Conservation (phyloP, 2,329 filamentous ascomycete species). For the Hypoxylon sp. region DNA sequence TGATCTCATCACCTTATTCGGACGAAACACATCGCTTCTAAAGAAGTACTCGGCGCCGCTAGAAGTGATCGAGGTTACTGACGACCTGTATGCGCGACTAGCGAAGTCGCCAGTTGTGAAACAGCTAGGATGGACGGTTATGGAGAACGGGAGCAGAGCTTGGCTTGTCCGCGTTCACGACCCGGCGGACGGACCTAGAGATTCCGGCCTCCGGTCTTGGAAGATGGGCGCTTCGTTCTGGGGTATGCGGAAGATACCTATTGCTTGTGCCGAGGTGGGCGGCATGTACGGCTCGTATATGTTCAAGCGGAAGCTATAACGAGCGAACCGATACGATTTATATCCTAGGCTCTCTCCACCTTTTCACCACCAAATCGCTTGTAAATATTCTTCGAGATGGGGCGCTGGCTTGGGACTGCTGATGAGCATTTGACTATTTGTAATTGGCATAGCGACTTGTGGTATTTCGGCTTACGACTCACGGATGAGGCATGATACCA, state of each 20-base stretch:
- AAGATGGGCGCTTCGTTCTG: constrained; percentile 89
- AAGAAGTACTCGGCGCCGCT: constrained; percentile 75
- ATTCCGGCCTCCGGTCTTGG: constrained; percentile 76
- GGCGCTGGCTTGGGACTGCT: neutral
- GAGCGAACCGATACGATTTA: neutral
- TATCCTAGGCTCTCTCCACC: constrained; percentile 6
- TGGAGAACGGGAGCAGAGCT: constrained; percentile 76
- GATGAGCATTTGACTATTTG: constrained; percentile 10
- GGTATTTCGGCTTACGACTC: constrained; percentile 29
- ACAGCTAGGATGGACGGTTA: constrained; percentile 77
- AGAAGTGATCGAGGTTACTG: constrained; percentile 81
- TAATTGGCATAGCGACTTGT: constrained; percentile 37
- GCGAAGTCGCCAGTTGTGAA: constrained; percentile 74
- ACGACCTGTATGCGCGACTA: constrained; percentile 76
- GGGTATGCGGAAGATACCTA: constrained; percentile 93
- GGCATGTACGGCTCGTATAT: constrained; percentile 88
- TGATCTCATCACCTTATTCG: constrained; percentile 68
- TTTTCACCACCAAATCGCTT: neutral
- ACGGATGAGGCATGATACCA: constrained; percentile 29
- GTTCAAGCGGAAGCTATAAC: constrained; percentile 72
- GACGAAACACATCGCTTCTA: constrained; percentile 69
- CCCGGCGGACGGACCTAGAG: constrained; percentile 58
- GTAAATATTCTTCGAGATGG: constrained; percentile 13
- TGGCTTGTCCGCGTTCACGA: constrained; percentile 75
- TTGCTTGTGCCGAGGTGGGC: constrained; percentile 91